These are phyloP conservation scores for Fusarium euwallaceae DNA, from an alignment of 2,329 filamentous ascomycete genomes.

Conservation along the genomic window DNA sequence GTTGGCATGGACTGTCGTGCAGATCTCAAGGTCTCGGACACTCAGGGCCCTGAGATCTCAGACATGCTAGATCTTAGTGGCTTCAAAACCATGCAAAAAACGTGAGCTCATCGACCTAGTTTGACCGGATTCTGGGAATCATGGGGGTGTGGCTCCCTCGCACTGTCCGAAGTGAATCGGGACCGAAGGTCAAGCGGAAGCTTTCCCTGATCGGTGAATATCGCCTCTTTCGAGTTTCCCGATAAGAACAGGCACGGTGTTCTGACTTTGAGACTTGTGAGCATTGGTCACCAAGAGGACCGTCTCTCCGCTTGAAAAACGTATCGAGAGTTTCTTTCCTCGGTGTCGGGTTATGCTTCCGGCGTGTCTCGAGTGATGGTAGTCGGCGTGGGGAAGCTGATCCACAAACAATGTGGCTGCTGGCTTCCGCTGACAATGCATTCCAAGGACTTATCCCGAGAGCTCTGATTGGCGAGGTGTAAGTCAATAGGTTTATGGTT, in stretches of 20 bases:
- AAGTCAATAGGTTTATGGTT: slow-evolving; percentile 1
- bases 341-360: background rate
- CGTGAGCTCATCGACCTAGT: background rate
- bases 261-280: background rate
- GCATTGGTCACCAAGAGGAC: background rate
- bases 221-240: background rate
- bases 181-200: background rate
- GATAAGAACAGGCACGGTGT: background rate
- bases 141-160: background rate
- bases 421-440: slow-evolving; percentile 3
- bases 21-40: slow-evolving; percentile 4
- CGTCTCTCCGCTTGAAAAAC: background rate
- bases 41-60: background rate
- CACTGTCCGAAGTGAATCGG: slow-evolving; percentile 19
- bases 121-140: background rate
- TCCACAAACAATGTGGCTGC: background rate
- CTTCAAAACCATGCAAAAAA: background rate
- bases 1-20: background rate
- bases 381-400: slow-evolving; percentile 1
- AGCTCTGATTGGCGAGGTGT: background rate
- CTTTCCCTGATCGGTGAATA: background rate
- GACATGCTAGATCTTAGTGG: background rate
- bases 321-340: background rate
- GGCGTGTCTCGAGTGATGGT: slow-evolving; percentile 8
- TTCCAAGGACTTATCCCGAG: background rate